Base-by-base conservation (phyloP, 2,329 filamentous ascomycete genomes). In the Diaporthe eres region DNA sequence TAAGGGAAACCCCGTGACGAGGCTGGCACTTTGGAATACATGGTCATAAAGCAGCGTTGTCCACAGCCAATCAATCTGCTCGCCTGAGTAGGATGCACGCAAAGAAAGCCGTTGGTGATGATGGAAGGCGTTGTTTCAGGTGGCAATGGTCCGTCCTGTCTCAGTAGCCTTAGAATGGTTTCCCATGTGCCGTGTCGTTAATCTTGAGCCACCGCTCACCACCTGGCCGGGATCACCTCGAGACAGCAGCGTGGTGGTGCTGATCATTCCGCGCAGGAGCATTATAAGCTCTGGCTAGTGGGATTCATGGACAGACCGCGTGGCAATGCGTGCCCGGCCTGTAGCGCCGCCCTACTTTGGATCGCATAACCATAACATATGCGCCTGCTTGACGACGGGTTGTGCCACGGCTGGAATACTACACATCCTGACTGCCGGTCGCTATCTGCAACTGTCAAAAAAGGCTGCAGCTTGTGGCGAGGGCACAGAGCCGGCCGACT, bases 271-370 rank as follows among this genome's bases (percentile, higher is more conserved):
- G 42, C n/a, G 44, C 44, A 51, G 22, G 31, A 68, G 65, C 65
- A 68, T 68, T 68, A 42, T 53, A 53, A 68, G 65, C 65, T 68
- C 65, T 25, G 31, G 47, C 47, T 68, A 68, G 65, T 37, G 65
- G 47, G 47, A 68, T 68, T 68, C 65, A 68, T 68, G 65, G 65
- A 34, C 65, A 68, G 31, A 19, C 28, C 63, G 44, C 44, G 51
- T 68, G 19, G 63, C 63, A 51, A 68, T 68, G 63, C 63, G 31
- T 34, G 63, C 63, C 47, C 28, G 44, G 28, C 19, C 31, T 17
- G 53, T 68, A 68, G 65, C 65, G 65, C 17, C 28, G 47, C 63
- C 31, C 19, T 68, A 47, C 22, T 25, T 53, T 51, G 28, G 4
- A 34, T 22, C 15, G 63, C 44, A 68, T 53, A 39, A 68, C 39